Evolutionary conservation across 169 alveolate species (phyloP).

Genomic region (Babesia gibsoni): DNA sequence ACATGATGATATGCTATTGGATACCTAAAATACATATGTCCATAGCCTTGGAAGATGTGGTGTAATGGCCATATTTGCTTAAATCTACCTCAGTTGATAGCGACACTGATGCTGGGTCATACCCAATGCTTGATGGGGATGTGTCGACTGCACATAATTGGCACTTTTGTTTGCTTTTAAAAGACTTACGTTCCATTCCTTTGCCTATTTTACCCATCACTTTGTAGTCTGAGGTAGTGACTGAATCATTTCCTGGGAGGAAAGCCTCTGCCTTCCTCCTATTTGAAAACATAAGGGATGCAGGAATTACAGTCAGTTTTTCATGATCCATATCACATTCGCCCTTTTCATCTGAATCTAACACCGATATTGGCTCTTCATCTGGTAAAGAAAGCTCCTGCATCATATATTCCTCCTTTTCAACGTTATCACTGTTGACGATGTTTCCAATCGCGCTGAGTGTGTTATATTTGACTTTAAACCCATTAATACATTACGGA

Average conservation of each 20-base stretch:
- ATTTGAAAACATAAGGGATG: neutral
- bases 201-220: slow-evolving; percentile 1
- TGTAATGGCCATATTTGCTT: too few species aligned
- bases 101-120: slow-evolving; percentile 19
- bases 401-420: neutral
- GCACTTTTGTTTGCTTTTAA: neutral
- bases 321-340: neutral
- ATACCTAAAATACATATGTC: neutral
- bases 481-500: neutral
- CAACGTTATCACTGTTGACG: neutral
- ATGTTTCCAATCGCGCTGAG: neutral
- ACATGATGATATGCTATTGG: slow-evolving; percentile 15
- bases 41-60: too few species aligned
- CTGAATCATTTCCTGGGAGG: neutral
- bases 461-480: too few species aligned
- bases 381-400: neutral
- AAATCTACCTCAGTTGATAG: slow-evolving; percentile 9
- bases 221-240: neutral
- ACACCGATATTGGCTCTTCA: neutral
- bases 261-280: slow-evolving; percentile 5
- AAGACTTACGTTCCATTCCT: slow-evolving; percentile 5
- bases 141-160: neutral
- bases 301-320: neutral
- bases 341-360: neutral
- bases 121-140: slow-evolving; percentile 10